Base-by-base conservation (phyloP, 768 basidiomycete species). In the Harrya chromipes region DNA sequence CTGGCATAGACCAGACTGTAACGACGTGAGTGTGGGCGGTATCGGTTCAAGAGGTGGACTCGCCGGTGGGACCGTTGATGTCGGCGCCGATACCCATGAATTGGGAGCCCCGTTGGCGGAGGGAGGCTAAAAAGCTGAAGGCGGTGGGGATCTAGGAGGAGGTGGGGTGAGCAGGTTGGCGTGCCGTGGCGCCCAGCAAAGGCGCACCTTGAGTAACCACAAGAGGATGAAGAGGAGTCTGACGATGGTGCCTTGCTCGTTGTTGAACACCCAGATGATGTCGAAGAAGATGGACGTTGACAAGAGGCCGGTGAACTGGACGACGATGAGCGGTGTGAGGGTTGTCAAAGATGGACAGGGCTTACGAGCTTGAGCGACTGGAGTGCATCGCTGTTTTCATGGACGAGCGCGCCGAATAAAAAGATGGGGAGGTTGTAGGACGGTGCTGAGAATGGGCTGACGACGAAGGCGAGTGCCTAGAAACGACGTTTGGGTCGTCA, bases 391-490 rank as follows among this genome's bases (percentile, higher is more conserved):
- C 72, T 69, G 48, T 75, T 80, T 59, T 92, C 90, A 59, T 87
- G 83, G 0, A 77, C 83, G 64, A 89, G 84, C 2, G 72, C 69
- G 1, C 90, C 90, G 53, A 90, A 91, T 21, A 93, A 74, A 55
- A 90, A 85, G 45, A 93, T 74, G n/a, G 90, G 83, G 19, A 93
- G 72, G 62, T 93, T 93, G 66, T 93, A 93, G 2, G 74, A 62
- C 2, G 89, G 86, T 1, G 80, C 69, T 0, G 71, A 55, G 61
- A 82, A 86, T 5, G 83, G 73, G 50, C 71, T 70, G 39, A 80
- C 70, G 40, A 75, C 42, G 54, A 87, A 84, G 13, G 87, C 83
- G 23, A 91, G 67, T 23, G 69, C 73, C 88, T 90, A 56, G 33
- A 2, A 45, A 29, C 29, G 35, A 31, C 14, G 17, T 19, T 6